A percentile compares a stretch with the other conserved stretches of the same genome.
Conservation (phyloP, 176 grass and related monocot species). For the Cenchrus fungigraminus region DNA sequence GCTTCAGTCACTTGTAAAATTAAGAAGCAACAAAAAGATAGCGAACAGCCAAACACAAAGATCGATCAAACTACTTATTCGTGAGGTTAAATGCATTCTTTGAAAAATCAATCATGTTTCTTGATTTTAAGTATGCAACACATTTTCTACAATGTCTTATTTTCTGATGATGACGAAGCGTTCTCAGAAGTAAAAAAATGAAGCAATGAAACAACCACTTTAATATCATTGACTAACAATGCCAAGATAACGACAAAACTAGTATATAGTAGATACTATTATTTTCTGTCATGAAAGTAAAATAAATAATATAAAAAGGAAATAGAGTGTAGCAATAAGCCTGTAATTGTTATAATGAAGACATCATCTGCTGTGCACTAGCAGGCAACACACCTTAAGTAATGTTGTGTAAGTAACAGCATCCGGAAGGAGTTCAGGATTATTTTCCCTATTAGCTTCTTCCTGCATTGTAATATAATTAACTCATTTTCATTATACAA, state of each 20-base stretch:
- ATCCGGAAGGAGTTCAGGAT: slow-evolving; percentile 74
- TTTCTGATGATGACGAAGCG: neutral
- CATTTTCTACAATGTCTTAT: neutral
- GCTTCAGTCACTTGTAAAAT: slow-evolving; percentile 45
- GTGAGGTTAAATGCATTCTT: neutral
- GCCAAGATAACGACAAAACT: neutral
- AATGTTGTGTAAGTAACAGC: slow-evolving; percentile 90
- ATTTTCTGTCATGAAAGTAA: slow-evolving; percentile 13
- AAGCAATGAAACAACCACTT: neutral
- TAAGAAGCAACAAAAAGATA: slow-evolving; percentile 19
- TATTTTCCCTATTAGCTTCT: slow-evolving; percentile 66
- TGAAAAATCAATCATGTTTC: slow-evolving; percentile 15
- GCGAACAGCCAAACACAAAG: neutral
- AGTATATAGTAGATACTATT: neutral
- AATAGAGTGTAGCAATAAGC: neutral
- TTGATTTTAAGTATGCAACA: slow-evolving; percentile 7
- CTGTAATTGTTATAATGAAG: neutral
- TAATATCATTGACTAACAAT: neutral
- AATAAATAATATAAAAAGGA: neutral
- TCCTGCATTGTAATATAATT: slow-evolving; percentile 66
- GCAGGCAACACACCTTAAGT: slow-evolving; percentile 63
- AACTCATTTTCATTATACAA: slow-evolving; percentile 47
- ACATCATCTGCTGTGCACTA: neutral
- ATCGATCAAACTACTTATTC: slow-evolving; percentile 4
- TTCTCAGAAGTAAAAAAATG: neutral